Evolutionary conservation across 1,284 basidiomycete genomes (phyloP), one percentile per base, ranked within the genome.

Genomic region (Cutaneotrichosporon sp.): DNA sequence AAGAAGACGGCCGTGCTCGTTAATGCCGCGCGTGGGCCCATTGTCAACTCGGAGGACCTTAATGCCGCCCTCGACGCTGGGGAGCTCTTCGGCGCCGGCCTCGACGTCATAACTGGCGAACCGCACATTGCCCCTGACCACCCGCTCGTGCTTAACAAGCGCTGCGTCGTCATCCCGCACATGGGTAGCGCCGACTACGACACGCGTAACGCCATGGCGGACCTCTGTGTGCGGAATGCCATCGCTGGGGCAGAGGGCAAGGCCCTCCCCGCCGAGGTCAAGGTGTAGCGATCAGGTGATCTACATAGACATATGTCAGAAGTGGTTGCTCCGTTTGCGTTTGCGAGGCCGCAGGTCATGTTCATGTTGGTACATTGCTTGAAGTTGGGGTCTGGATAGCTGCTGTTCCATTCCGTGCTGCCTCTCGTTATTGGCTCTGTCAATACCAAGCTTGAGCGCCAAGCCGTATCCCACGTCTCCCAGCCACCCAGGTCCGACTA

Each of bases 81-180:
- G 2, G 87, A 88, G 85, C 90, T 98, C 50, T 96, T 90, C 83
- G 94, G 89, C 26, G 96, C 96, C 0, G 96, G 92, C 0, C 74
- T 99, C 7, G 96, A 99, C 77, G 96, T 98, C 38, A 87, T 97
- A 13, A 92, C 94, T 69, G 92, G 91, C 36, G 96, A 99, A 79
- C 96, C 96, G 0, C 81, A 89, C 56, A 84, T 98, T 36, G 73
- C 79, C 0, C 78, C 82, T 2, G 88, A 90, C 70, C 92, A 98
- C 77, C 88, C 90, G 1, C 80, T 97, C 51, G 87, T 97, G 42
- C 85, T 85, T 70, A 87, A 69, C 63, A 57, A 64, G 42, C 58
- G 64, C 64, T 58, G 18, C 62, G 83, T 89, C 5, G 83, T 95
- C 16, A 73, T 98, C 36, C 95, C 96, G 0, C 95, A 98, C 74